These are phyloP conservation scores for Candida adriatica DNA, from an alignment of 805 yeast genomes.

Conservation along the genomic window DNA sequence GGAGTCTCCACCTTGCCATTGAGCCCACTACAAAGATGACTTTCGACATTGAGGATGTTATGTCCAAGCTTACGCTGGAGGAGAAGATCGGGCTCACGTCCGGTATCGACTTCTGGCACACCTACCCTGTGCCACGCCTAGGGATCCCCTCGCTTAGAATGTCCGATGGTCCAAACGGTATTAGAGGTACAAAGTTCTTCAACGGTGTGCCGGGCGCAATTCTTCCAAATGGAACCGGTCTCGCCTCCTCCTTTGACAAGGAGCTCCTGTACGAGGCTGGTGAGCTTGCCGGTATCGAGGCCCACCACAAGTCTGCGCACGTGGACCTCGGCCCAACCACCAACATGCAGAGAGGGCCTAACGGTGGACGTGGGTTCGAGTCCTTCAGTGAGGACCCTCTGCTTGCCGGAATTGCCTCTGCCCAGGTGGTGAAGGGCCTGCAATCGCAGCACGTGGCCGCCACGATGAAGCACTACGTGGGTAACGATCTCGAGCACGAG, in stretches of 20 bases:
- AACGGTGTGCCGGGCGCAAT: slow-evolving; percentile 48
- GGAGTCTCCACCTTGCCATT: no score
- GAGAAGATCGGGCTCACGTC: slow-evolving; percentile 28
- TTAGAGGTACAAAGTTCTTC: slow-evolving; percentile 51
- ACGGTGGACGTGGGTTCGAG: slow-evolving; percentile 61
- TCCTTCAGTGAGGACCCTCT: slow-evolving; percentile 58
- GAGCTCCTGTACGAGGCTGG: not conserved
- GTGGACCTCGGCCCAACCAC: slow-evolving; percentile 42
- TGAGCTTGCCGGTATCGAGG: slow-evolving; percentile 36
- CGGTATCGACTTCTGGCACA: slow-evolving; percentile 48
- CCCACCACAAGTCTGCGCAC: slow-evolving; percentile 45
- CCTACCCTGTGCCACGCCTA: slow-evolving; percentile 32
- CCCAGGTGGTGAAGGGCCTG: slow-evolving; percentile 44
- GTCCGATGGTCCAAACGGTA: slow-evolving; percentile 60
- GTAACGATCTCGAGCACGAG: slow-evolving; percentile 57
- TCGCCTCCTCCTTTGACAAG: not conserved
- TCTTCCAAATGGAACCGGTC: slow-evolving; percentile 50
- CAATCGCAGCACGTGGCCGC: slow-evolving; percentile 45
- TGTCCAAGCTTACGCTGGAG: slow-evolving; percentile 19
- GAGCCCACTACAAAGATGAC: no score
- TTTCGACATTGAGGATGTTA: slow-evolving; percentile 23
- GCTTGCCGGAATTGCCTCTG: slow-evolving; percentile 37
- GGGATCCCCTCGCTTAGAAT: slow-evolving; percentile 41
- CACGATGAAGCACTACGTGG: slow-evolving; percentile 53
- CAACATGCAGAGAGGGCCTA: slow-evolving; percentile 48